phyloP scores from a whole-genome alignment of 192 early-diverging fungal species.

The Mortierella alpina region DNA sequence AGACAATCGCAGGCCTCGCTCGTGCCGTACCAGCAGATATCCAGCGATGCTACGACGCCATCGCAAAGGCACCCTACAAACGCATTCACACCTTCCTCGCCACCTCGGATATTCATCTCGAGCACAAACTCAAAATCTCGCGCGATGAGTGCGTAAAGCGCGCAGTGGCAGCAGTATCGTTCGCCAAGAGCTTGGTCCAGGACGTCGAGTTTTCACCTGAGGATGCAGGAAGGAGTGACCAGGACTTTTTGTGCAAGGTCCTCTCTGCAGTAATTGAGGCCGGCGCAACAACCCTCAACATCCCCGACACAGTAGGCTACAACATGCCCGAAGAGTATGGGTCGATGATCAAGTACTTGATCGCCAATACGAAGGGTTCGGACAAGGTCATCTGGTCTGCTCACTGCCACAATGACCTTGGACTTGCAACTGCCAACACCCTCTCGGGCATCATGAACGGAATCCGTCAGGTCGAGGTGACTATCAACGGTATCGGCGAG shows the following conservation, averaged over 20 bases:
- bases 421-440: conserved; percentile 96
- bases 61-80: conserved; percentile 84
- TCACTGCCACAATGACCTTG: conserved; percentile 99
- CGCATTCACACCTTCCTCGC: conserved; percentile 97
- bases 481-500: conserved; percentile 98
- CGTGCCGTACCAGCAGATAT: conserved; percentile 89
- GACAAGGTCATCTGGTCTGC: conserved; percentile 88
- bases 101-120: conserved; percentile 95
- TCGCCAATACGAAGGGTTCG: conserved; percentile 76
- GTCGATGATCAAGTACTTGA: conserved; percentile 83
- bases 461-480: conserved; percentile 96
- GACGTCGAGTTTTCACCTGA: conserved; percentile 97
- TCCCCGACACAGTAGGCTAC: conserved; percentile 99
- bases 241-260: conserved; percentile 88
- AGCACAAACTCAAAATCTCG: conserved; percentile 92
- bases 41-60: conserved; percentile 88
- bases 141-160: conserved; percentile 88
- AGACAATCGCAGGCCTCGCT: conserved; percentile 90
- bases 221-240: conserved; percentile 92
- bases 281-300: conserved; percentile 95
- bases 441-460: conserved; percentile 91
- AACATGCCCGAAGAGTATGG: conserved; percentile 94
- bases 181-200: conserved; percentile 80
- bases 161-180: conserved; percentile 81
- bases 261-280: conserved; percentile 86